A percentile compares a stretch with the other conserved stretches of the same genome.
These are phyloP conservation scores for Lathyrus sativus DNA, from an alignment of 306 rosid genomes.

Conservation along the genomic window DNA sequence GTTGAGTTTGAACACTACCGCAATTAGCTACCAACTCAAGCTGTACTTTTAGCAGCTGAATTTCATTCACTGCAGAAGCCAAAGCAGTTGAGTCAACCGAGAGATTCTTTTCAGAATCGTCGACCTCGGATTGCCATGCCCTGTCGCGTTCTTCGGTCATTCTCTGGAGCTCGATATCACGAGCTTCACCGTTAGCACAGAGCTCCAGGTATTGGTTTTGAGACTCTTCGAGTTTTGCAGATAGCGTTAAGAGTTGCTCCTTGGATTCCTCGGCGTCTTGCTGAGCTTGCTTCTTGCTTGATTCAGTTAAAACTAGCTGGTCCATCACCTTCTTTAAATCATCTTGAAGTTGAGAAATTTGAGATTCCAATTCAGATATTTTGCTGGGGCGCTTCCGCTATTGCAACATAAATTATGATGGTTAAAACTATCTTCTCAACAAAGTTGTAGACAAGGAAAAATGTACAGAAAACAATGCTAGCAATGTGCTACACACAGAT, in stretches of 20 bases:
- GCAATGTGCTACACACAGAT: too few species aligned
- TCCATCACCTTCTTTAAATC: slow-evolving; percentile 68
- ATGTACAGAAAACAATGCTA: too few species aligned
- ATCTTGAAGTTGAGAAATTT: slow-evolving; percentile 73
- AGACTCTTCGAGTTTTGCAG: slow-evolving; percentile 69
- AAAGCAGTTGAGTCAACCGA: slow-evolving; percentile 58
- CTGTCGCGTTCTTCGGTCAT: slow-evolving; percentile 52
- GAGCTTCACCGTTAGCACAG: slow-evolving; percentile 57
- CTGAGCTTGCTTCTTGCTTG: slow-evolving; percentile 72
- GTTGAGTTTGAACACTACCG: slow-evolving; percentile 52
- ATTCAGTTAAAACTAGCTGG: slow-evolving; percentile 62
- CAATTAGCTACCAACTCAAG: slow-evolving; percentile 62
- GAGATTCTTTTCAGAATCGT: slow-evolving; percentile 57
- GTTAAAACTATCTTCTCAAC: slow-evolving; percentile 13
- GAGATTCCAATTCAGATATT: slow-evolving; percentile 86
- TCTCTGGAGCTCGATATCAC: slow-evolving; percentile 54
- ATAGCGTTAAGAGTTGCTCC: slow-evolving; percentile 54
- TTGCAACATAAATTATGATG: slow-evolving; percentile 33
- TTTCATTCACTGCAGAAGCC: slow-evolving; percentile 63
- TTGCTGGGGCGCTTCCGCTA: slow-evolving; percentile 85
- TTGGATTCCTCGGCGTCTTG: slow-evolving; percentile 70
- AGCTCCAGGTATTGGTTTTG: slow-evolving; percentile 63
- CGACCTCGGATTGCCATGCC: slow-evolving; percentile 57
- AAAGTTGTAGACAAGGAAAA: slow-evolving; percentile 13
- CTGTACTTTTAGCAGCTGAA: slow-evolving; percentile 66